Evolutionary conservation across 345 rosid genomes (phyloP), one percentile per base, ranked within the genome.

Genomic region (Tarenaya hassleriana): DNA sequence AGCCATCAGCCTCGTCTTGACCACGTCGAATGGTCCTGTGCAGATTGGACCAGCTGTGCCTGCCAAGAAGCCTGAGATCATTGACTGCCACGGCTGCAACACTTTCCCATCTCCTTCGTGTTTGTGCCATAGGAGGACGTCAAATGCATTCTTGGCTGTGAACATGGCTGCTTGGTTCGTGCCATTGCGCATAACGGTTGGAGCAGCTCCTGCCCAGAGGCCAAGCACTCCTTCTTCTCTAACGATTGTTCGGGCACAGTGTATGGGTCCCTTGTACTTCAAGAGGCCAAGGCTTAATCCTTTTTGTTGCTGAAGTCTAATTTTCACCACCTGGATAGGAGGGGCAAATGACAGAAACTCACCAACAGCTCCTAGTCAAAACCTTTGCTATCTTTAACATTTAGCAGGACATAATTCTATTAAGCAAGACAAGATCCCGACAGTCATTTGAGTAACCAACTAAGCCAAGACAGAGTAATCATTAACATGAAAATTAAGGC

Each of bases 101-200:
- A 69, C 75, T 73, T 65, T 79, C 51, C 95, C 90, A 24, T 92
- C 98, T 0, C 95, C 98, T 77, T 92, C 98, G 9, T 92, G 76
- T 70, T 92, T 92, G 67, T 79, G 76, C 98, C 98, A 92, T 73
- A 92, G 63, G 19, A 88, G 12, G 6, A 79, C 72, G 50, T 92
- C 98, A 27, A 85, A 85, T 1, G 94, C 55, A 61, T 88, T 88
- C 66, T 92, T 92, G 0, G 98, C 94, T 0, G 97, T 88, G 52
- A 92, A 88, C 98, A 84, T 92, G 41, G 84, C 96, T 0, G 98
- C 96, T 69, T 88, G 98, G 74, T 92, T 88, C 16, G 96, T 92
- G 8, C 98, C 96, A 51, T 92, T 92, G 17, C 96, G 88, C 96
- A 88, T 88, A 8, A 92, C 94, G 2, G 96, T 92, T 6, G 98